A percentile compares a stretch with the other conserved stretches of the same genome.
Evolutionary conservation across 441 rosid species (phyloP).

Genomic region (Kokia cookei): DNA sequence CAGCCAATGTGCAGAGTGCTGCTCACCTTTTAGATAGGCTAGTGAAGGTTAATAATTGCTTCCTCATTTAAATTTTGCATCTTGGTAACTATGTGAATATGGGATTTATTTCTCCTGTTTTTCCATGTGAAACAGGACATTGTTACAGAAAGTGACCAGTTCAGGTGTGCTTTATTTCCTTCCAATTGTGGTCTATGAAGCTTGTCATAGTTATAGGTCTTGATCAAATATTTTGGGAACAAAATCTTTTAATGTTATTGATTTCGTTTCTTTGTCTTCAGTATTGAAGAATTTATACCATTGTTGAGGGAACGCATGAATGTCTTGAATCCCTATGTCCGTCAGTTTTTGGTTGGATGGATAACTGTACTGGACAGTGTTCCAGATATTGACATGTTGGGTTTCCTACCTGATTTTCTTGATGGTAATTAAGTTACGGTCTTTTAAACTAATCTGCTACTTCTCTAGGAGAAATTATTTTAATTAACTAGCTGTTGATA

Average conservation of each 20-base stretch:
- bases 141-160: constrained; percentile 99
- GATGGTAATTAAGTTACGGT: constrained; percentile 58
- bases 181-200: background rate
- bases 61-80: background rate
- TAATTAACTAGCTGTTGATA: constrained; percentile 8
- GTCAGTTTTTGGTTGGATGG: constrained; percentile 99
- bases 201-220: constrained; percentile 1
- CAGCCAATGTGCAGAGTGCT: constrained; percentile 97
- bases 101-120: constrained; percentile 20
- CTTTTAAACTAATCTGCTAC: background rate
- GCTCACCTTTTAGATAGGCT: constrained; percentile 98
- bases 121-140: constrained; percentile 74
- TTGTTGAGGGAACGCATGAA: constrained; percentile 97
- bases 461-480: constrained; percentile 1
- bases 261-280: constrained; percentile 26
- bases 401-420: constrained; percentile 99
- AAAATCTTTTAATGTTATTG: constrained; percentile 5
- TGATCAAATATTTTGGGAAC: background rate
- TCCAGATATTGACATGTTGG: constrained; percentile 99
- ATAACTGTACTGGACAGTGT: constrained; percentile 99
- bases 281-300: constrained; percentile 99
- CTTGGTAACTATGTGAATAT: background rate
- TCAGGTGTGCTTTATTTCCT: constrained; percentile 60
- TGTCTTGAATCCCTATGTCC: constrained; percentile 92
- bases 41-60: constrained; percentile 61